Conservation (phyloP, 31 red algal species). For the Bonnemaisonia californica region DNA sequence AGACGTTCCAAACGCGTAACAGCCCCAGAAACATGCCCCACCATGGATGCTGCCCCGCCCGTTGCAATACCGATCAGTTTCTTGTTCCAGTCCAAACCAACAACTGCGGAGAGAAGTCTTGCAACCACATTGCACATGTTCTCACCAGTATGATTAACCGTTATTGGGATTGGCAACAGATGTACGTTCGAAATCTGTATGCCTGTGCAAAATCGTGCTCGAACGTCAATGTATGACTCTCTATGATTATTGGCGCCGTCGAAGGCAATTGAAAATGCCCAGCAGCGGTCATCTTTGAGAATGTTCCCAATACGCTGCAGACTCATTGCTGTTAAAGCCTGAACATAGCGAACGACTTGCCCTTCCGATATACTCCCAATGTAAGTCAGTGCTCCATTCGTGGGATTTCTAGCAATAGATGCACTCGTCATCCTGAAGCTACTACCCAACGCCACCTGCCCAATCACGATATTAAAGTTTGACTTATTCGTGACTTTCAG, state of each 20-base stretch:
- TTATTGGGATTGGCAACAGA: not conserved
- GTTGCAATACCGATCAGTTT: constrained; percentile 8
- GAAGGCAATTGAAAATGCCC: constrained; percentile 3
- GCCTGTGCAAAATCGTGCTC: not conserved
- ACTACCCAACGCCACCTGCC: constrained; percentile 3
- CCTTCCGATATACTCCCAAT: constrained; percentile 5
- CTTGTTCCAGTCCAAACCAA: constrained; percentile 9
- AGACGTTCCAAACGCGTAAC: not conserved
- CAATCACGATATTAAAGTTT: constrained; percentile 1
- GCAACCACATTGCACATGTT: constrained; percentile 1
- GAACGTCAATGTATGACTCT: constrained; percentile 19
- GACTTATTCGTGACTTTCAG: constrained; percentile 6
- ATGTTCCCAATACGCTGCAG: not conserved
- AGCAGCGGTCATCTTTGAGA: constrained; percentile 1
- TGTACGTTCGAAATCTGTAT: not conserved
- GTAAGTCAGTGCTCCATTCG: not conserved
- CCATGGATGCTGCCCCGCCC: constrained; percentile 10
- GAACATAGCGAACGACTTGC: not conserved
- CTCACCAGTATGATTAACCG: not conserved
- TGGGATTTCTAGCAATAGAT: not conserved
- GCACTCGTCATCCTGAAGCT: not conserved
- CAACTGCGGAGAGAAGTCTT: not conserved
- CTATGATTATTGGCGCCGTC: constrained; percentile 1
- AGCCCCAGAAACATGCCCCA: not conserved
- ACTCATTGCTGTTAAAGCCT: not conserved